These are phyloP conservation scores for Claviceps sp. DNA, from an alignment of 2,329 filamentous ascomycete species.

Conservation along the genomic window DNA sequence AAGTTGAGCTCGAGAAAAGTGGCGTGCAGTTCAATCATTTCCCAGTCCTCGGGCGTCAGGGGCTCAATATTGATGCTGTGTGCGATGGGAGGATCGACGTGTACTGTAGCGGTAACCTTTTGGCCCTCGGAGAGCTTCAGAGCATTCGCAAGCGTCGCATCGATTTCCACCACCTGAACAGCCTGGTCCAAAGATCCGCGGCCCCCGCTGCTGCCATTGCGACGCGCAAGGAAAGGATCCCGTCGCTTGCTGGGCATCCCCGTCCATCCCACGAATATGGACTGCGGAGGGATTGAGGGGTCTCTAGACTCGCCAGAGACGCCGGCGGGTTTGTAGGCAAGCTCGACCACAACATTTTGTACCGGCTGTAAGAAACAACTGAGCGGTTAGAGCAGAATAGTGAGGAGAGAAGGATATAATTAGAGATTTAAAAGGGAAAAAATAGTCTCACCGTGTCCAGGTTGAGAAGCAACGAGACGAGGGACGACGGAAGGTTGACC, in stretches of 20 bases:
- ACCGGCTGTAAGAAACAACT: conserved; percentile 46
- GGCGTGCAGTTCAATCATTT: conserved; percentile 95
- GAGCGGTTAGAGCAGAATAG: background rate
- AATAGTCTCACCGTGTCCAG: conserved; percentile 64
- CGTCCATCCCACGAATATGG: conserved; percentile 88
- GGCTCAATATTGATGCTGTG: conserved; percentile 97
- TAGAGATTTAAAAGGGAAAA: conserved; percentile 6
- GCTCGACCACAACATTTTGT: conserved; percentile 92
- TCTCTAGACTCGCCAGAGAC: conserved; percentile 27
- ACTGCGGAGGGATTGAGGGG: conserved; percentile 42
- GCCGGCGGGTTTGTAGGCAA: conserved; percentile 47
- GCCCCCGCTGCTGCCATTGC: conserved; percentile 54
- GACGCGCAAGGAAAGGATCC: conserved; percentile 56
- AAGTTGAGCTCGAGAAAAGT: conserved; percentile 92
- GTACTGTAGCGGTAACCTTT: conserved; percentile 58
- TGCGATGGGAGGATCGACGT: conserved; percentile 79
- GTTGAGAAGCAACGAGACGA: conserved; percentile 77
- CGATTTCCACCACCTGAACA: conserved; percentile 66
- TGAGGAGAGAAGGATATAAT: background rate
- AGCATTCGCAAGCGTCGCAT: conserved; percentile 67
- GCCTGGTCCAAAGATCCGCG: conserved; percentile 61
- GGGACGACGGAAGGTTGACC: conserved; percentile 75
- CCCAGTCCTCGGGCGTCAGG: conserved; percentile 90
- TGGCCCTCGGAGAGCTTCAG: conserved; percentile 70
- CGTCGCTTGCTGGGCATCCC: conserved; percentile 91